Conservation (phyloP, 2,329 filamentous ascomycete species). For the Diaporthe sp. region DNA sequence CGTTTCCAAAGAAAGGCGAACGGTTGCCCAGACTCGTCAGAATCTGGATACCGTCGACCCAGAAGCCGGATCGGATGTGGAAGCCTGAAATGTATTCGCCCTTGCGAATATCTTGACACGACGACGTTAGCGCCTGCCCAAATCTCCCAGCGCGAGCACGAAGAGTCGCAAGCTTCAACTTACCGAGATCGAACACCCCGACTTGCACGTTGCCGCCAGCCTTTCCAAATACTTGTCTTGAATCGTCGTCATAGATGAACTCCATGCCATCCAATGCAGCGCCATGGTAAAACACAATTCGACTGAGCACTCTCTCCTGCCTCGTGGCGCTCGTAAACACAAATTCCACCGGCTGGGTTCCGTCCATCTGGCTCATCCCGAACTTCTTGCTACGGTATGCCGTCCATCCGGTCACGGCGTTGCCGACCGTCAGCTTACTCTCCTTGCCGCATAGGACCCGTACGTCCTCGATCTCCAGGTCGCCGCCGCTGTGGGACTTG, state of each 20-base stretch:
- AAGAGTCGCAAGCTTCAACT: conserved; percentile 43
- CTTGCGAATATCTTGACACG: conserved; percentile 74
- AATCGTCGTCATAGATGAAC: conserved; percentile 90
- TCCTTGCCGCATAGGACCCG: conserved; percentile 76
- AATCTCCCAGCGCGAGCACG: too few relatives aligned
- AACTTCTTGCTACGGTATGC: conserved; percentile 82
- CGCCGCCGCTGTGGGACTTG: conserved; percentile 80
- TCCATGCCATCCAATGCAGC: conserved; percentile 85
- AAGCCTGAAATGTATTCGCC: conserved; percentile 93
- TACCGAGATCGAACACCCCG: conserved; percentile 82
- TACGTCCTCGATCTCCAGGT: conserved; percentile 82
- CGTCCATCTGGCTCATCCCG: conserved; percentile 77
- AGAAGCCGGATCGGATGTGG: conserved; percentile 79
- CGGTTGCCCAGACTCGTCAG: conserved; percentile 89
- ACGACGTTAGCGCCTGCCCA: conserved; percentile 37
- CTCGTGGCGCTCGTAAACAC: conserved; percentile 77
- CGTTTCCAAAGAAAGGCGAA: conserved; percentile 86
- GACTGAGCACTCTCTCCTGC: conserved; percentile 78
- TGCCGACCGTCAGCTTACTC: conserved; percentile 79
- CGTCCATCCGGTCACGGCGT: conserved; percentile 66
- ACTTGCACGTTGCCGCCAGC: conserved; percentile 76
- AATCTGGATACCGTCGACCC: conserved; percentile 91
- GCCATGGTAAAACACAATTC: conserved; percentile 81
- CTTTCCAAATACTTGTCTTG: conserved; percentile 88
- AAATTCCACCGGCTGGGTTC: conserved; percentile 76